Evolutionary conservation across 192 early-diverging fungal genomes (phyloP), one percentile per base, ranked within the genome.

Genomic region (Gaertneriomyces sp.): DNA sequence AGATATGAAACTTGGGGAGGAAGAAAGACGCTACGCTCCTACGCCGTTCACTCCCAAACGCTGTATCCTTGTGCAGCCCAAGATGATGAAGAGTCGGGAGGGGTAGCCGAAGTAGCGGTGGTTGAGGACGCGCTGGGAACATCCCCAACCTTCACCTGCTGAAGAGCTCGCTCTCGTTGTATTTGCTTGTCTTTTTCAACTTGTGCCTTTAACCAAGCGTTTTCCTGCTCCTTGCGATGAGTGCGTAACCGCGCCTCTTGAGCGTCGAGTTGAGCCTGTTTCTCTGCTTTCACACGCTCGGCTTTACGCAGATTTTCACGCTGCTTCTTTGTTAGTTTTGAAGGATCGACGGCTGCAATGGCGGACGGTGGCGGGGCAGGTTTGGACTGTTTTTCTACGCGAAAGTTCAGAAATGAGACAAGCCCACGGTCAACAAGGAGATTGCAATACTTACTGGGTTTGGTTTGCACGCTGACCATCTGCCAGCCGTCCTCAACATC

Each of bases 301-400:
- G 66, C 61, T 53, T 74, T 74, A 3, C 61, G 57, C 41, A 65
- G 68, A 58, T 74, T 74, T 53, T 74, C 68, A 11, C 61, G 60
- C 68, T 74, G 73, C 41, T 70, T 74, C 52, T 70, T 74, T 5
- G 73, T 74, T 2, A 74, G 44, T 33, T 17, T 49, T 20, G 19
- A 42, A 3, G 59, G 46, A 19, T 53, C 52, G 42, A 54, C 39
- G 5, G 61, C 33, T 25, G 62, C 38, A 16, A 63, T 17, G 51
- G 20, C 16, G n/a, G 40, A 17, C 38, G 43, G 19, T 20, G 10
- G 49, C n/a, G 16, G 20, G 14, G 7, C 49, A 2, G 44, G 57
- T 40, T 55, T 55, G 7, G 12, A 51, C 47, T 54, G 9, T 51
- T 41, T 14, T 17, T 14, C 14, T 20, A 68, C 5, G 17, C 20